Conservation (phyloP, 148 eudicot species). For the Arctostaphylos glauca region DNA sequence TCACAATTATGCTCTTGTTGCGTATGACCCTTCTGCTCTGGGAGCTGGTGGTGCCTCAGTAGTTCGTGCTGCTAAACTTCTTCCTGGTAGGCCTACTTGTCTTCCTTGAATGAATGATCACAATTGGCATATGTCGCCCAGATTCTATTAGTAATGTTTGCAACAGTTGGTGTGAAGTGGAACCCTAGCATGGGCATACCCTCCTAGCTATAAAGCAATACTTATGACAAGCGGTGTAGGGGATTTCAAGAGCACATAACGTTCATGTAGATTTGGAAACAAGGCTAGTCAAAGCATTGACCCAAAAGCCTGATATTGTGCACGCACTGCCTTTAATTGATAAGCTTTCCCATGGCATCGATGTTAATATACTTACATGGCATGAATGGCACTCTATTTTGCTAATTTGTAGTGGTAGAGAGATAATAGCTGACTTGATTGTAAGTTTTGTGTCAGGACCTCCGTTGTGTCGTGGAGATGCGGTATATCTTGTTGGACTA, state of each 20-base stretch:
- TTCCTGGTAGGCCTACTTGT: constrained; percentile 52
- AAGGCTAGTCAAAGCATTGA: background rate
- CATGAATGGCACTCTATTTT: background rate
- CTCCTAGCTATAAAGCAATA: background rate
- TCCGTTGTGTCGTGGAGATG: constrained; percentile 79
- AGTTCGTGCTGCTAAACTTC: constrained; percentile 90
- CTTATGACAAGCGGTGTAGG: background rate
- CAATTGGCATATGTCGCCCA: background rate
- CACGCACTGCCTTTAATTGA: background rate
- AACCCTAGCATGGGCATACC: background rate
- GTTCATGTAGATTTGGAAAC: background rate
- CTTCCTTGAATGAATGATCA: background rate
- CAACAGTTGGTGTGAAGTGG: background rate
- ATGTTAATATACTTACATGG: background rate
- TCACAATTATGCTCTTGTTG: constrained; percentile 89
- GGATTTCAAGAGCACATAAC: background rate
- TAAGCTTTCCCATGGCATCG: background rate
- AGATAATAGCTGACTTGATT: constrained; percentile 5
- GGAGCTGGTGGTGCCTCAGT: constrained; percentile 74
- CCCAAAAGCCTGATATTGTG: background rate
- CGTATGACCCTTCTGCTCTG: constrained; percentile 86
- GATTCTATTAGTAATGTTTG: background rate
- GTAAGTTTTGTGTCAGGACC: constrained; percentile 50
- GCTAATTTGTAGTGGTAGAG: background rate
- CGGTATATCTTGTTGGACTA: constrained; percentile 87